Evolutionary conservation across 2,329 filamentous ascomycete species (phyloP).

Genomic region (Mariannaea sp.): DNA sequence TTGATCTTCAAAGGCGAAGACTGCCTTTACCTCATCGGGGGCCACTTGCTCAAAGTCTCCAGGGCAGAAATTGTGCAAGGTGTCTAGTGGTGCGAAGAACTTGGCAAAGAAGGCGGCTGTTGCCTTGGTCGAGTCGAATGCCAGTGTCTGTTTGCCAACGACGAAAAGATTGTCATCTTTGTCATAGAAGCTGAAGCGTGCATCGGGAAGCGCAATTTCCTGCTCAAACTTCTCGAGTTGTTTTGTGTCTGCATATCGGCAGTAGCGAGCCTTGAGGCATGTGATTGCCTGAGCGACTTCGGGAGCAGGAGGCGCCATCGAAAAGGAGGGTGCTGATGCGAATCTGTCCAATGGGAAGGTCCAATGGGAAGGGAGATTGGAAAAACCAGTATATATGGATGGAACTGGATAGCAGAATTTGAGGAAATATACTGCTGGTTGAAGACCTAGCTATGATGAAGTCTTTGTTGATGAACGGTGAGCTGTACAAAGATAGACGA

Average conservation of each 20-base stretch:
- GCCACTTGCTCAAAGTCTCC: slow-evolving; percentile 35
- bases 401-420: too few relatives aligned
- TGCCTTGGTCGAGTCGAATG: slow-evolving; percentile 12
- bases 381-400: too few relatives aligned
- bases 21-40: slow-evolving; percentile 32
- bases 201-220: slow-evolving; percentile 32
- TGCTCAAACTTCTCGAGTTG: slow-evolving; percentile 32
- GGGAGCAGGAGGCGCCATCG: slow-evolving; percentile 27
- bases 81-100: slow-evolving; percentile 29
- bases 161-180: slow-evolving; percentile 13
- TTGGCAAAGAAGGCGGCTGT: slow-evolving; percentile 27
- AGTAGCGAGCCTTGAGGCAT: slow-evolving; percentile 37
- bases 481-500: too few relatives aligned
- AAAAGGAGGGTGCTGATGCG: too few relatives aligned
- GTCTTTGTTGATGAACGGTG: too few relatives aligned
- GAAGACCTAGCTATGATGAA: too few relatives aligned
- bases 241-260: slow-evolving; percentile 35
- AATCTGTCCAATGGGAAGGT: too few relatives aligned
- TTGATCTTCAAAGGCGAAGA: slow-evolving; percentile 34
- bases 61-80: slow-evolving; percentile 31
- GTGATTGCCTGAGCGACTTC: slow-evolving; percentile 34
- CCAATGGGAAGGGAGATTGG: too few relatives aligned
- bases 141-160: background rate
- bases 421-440: too few relatives aligned
- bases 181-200: slow-evolving; percentile 25